These are phyloP conservation scores for Diplogelasinospora grovesii DNA, from an alignment of 495 filamentous ascomycete genomes.

Conservation along the genomic window DNA sequence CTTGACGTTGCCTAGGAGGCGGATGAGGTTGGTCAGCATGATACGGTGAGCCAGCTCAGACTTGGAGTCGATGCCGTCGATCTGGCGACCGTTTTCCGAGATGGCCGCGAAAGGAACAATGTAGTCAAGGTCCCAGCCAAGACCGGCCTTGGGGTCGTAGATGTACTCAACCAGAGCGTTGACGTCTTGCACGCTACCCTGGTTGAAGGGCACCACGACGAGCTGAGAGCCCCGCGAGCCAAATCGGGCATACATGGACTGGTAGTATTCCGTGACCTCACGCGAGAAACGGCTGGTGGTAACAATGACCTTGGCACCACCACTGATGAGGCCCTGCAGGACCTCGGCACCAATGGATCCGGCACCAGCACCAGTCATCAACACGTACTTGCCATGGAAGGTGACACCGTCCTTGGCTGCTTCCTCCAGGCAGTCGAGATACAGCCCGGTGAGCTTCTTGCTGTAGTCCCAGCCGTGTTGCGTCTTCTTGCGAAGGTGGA, in stretches of 20 bases:
- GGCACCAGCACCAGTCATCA: constrained; percentile 98
- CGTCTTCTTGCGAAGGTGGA: constrained; percentile 92
- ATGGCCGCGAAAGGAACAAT: constrained; percentile 97
- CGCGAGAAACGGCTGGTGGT: constrained; percentile 95
- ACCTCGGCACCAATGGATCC: constrained; percentile 99
- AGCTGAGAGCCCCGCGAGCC: constrained; percentile 92
- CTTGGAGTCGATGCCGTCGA: constrained; percentile 94
- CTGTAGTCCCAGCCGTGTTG: constrained; percentile 97
- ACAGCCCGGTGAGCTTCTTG: constrained; percentile 91
- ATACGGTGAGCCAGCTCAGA: constrained; percentile 97
- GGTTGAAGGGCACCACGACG: constrained; percentile 97
- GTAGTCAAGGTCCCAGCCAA: constrained; percentile 97
- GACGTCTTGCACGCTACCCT: constrained; percentile 95
- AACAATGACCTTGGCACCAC: constrained; percentile 91
- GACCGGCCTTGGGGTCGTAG: constrained; percentile 91
- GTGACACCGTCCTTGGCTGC: constrained; percentile 81
- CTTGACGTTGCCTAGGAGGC: constrained; percentile 87
- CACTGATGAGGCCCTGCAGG: constrained; percentile 90
- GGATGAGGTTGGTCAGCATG: constrained; percentile 95
- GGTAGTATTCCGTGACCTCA: constrained; percentile 98
- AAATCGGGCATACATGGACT: constrained; percentile 93
- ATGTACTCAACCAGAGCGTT: constrained; percentile 91
- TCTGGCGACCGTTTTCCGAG: constrained; percentile 94
- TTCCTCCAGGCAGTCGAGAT: constrained; percentile 83
- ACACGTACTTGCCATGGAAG: constrained; percentile 89